Evolutionary conservation across 2,329 filamentous ascomycete genomes (phyloP).

Genomic region (Sporothrix protearum): DNA sequence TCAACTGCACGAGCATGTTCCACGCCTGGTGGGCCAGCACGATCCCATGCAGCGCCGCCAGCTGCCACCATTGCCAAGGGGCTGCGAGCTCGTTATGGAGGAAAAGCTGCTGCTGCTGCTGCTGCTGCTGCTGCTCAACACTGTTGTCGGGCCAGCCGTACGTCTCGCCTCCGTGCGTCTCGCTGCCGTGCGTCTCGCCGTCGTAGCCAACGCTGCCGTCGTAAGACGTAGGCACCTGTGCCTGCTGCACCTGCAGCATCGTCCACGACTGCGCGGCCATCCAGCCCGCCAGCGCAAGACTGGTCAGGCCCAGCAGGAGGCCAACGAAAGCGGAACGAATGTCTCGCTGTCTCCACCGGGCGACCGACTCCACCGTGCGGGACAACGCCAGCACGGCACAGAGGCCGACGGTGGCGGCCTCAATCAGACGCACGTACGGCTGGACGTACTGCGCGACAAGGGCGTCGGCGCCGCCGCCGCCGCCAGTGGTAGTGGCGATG

Average conservation of each 20-base stretch:
- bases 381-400: constrained; percentile 23
- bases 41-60: constrained; percentile 25
- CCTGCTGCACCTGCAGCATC: background rate
- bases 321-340: background rate
- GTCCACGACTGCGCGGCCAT: constrained; percentile 23
- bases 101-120: background rate
- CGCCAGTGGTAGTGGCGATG: background rate
- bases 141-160: constrained; percentile 6
- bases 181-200: too few relatives aligned
- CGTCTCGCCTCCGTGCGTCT: background rate
- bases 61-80: constrained; percentile 27
- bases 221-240: too few relatives aligned
- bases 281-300: constrained; percentile 24
- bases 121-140: background rate
- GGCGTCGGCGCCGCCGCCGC: background rate
- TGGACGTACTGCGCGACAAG: background rate
- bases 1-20: constrained; percentile 17
- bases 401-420: constrained; percentile 20
- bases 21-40: constrained; percentile 25
- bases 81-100: background rate
- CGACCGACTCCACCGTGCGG: constrained; percentile 20
- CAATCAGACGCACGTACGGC: constrained; percentile 22
- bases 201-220: background rate
- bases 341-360: background rate
- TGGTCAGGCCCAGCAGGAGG: constrained; percentile 21